Evolutionary conservation across 176 grass and related monocot species (phyloP).

Genomic region (Secale cereale): DNA sequence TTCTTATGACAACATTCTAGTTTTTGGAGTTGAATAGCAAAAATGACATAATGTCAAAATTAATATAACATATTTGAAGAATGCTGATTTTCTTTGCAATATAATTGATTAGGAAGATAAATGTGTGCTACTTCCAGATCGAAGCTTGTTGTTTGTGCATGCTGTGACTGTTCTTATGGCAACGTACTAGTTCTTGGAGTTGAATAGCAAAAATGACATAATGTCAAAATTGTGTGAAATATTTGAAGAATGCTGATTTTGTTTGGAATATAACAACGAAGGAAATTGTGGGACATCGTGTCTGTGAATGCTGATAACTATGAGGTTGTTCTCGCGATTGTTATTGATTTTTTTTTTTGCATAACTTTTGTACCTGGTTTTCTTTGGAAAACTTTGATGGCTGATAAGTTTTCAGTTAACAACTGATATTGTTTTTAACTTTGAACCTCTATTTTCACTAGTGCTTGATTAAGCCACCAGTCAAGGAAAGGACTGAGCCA

Average conservation of each 20-base stretch:
- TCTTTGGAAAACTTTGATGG: not conserved
- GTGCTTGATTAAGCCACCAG: slow-evolving; percentile 64
- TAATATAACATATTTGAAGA: not conserved
- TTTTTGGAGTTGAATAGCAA: not conserved
- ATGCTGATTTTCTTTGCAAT: not conserved
- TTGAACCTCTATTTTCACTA: slow-evolving; percentile 29
- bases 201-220: slow-evolving; percentile 4
- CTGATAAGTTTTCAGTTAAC: not conserved
- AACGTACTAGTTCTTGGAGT: not conserved
- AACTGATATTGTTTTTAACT: slow-evolving; percentile 6
- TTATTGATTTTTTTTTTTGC: not conserved
- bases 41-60: not conserved
- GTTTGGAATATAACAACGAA: too few species aligned
- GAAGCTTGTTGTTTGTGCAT: not conserved
- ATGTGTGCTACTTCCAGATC: not conserved
- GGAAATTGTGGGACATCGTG: too few species aligned
- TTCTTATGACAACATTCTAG: slow-evolving; percentile 3
- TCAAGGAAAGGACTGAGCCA: slow-evolving; percentile 86
- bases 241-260: too few species aligned
- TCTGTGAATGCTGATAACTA: not conserved
- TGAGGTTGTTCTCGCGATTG: not conserved
- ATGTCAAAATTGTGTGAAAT: not conserved
- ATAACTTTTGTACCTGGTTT: not conserved
- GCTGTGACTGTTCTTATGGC: slow-evolving; percentile 1
- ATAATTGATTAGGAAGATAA: not conserved